Percentiles rank a stretch among this genome's conserved stretches.
These are phyloP conservation scores for Pythium insidiosum DNA, from an alignment of 352 stramenopile species.

Conservation along the genomic window DNA sequence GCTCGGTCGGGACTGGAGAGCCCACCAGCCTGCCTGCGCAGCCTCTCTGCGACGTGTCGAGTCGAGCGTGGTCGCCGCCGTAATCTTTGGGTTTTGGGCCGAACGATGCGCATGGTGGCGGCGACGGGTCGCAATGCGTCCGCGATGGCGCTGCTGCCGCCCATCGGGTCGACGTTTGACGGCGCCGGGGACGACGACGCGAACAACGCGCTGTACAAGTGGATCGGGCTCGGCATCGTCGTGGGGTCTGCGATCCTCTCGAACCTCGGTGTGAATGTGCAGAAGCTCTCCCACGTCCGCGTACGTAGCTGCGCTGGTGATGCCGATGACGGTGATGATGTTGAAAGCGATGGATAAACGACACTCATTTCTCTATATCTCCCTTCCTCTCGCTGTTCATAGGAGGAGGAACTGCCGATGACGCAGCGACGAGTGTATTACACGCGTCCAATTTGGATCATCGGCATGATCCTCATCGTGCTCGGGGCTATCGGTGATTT, in stretches of 20 bases:
- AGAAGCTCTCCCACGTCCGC: constrained; percentile 80
- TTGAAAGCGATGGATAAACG: constrained; percentile 4
- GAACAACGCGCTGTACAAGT: constrained; percentile 68
- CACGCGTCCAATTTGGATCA: constrained; percentile 77
- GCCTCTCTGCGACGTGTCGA: too few relatives aligned
- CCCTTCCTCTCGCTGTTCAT: neutral
- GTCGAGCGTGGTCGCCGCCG: too few relatives aligned
- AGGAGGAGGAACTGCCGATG: constrained; percentile 58
- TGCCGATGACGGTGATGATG: constrained; percentile 1
- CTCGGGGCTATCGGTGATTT: constrained; percentile 83
- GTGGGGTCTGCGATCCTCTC: constrained; percentile 75
- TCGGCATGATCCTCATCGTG: constrained; percentile 69
- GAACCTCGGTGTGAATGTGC: constrained; percentile 81
- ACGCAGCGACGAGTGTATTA: constrained; percentile 73
- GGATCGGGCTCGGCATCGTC: constrained; percentile 75
- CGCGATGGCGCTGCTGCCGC: neutral
- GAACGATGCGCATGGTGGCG: too few relatives aligned
- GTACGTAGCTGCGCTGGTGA: constrained; percentile 30
- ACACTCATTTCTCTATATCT: too few relatives aligned
- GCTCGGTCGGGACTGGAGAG: too few relatives aligned
- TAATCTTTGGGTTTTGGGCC: too few relatives aligned
- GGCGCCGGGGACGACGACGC: neutral
- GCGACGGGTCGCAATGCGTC: constrained; percentile 6
- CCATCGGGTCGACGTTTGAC: too few relatives aligned
- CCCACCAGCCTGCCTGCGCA: too few relatives aligned